A percentile compares a stretch with the other conserved stretches of the same genome.
These are phyloP conservation scores for Pleurotus tuoliensis DNA, from an alignment of 768 basidiomycete species.

Conservation along the genomic window DNA sequence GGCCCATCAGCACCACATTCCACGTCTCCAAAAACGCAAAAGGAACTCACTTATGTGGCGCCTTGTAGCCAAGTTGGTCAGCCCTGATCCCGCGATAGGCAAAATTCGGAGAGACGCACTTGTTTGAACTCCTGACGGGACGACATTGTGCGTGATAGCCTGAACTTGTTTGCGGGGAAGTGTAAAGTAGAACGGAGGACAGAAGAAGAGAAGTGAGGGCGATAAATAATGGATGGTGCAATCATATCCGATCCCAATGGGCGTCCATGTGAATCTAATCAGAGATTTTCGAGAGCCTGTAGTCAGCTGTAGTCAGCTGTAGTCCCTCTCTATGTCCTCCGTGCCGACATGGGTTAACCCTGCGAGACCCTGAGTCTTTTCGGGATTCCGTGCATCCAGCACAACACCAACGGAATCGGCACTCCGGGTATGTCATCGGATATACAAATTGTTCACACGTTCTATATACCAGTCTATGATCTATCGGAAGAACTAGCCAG, in stretches of 20 bases:
- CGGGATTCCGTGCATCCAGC: background rate
- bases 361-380: background rate
- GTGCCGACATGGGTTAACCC: slow-evolving; percentile 1
- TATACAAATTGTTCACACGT: background rate
- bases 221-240: slow-evolving; percentile 6
- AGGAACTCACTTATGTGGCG: slow-evolving; percentile 45
- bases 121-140: slow-evolving; percentile 26
- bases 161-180: background rate
- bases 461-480: background rate
- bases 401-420: background rate
- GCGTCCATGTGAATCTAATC: slow-evolving; percentile 9
- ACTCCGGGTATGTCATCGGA: background rate
- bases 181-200: background rate
- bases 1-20: slow-evolving; percentile 19
- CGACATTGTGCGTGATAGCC: slow-evolving; percentile 17
- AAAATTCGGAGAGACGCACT: slow-evolving; percentile 19
- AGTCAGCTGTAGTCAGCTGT: too few species aligned
- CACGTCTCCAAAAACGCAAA: slow-evolving; percentile 24
- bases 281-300: background rate
- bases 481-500: background rate
- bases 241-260: background rate
- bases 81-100: slow-evolving; percentile 7
- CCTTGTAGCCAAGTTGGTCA: slow-evolving; percentile 20
- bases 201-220: slow-evolving; percentile 1
- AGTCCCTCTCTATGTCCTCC: slow-evolving; percentile 6